Evolutionary conservation across 441 rosid species (phyloP), one percentile per base, ranked within the genome.

Genomic region (Capsella rubella): DNA sequence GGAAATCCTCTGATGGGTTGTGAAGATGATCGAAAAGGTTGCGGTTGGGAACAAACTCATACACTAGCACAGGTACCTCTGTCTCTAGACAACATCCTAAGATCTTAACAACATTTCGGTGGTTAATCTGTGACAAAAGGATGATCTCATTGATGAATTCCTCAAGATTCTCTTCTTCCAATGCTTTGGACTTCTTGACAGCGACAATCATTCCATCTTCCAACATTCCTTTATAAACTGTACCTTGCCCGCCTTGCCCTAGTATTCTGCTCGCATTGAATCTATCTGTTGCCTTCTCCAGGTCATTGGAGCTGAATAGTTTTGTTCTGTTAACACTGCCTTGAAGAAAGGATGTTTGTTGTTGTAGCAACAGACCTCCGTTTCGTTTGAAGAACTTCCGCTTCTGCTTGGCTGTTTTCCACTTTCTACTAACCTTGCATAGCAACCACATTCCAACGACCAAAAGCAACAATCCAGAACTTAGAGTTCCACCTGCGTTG

Each of bases 41-140:
- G 8, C 87, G 75, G 61, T 86, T 82, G 6, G 84, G 74, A 40
- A 87, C 57, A 75, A 78, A 83, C 53, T 87, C 89, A 50, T 83
- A 86, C 5, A 84, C 87, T 0, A 86, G 63, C 2, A 82, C 2
- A 42, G 92, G 90, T 28, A 74, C 73, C 43, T 87, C 80, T 0
- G 87, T 84, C 79, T 87, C 87, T 16, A 82, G 76, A 73, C 90
- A 86, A 71, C 85, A 88, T 28, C 89, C 87, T 0, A 86, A 60
- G 42, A 86, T 73, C 56, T 74, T 84, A 29, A 87, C 90, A 14
- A 84, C 81, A 81, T 79, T 80, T 62, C 87, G 43, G 59, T 87
- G 88, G 68, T 74, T 83, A 18, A 84, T 82, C 18, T 80, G 86
- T 4, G 83, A 84, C 9, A 84, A 73, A 60, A 82, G 71, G 25